Percentiles rank a stretch among this genome's conserved stretches.
Evolutionary conservation across 257 asterid genomes (phyloP).

Genomic region (Leonotis leonurus): DNA sequence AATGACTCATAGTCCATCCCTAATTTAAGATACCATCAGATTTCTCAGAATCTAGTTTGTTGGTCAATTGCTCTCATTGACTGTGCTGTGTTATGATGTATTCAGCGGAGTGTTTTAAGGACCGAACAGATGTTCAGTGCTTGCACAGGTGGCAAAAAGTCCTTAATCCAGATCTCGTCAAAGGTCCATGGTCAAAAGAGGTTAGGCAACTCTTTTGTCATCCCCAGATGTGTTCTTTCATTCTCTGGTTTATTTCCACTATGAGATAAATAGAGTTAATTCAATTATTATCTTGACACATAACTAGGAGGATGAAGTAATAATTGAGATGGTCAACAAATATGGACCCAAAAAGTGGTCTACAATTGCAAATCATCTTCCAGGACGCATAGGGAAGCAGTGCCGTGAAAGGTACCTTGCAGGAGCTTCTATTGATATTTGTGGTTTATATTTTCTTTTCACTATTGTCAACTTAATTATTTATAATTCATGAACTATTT

Average conservation of each 20-base stretch:
- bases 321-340: slow-evolving; percentile 65
- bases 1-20: neutral
- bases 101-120: slow-evolving; percentile 92
- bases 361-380: slow-evolving; percentile 87
- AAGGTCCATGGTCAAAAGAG: slow-evolving; percentile 99
- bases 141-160: slow-evolving; percentile 99
- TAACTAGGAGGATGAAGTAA: slow-evolving; percentile 83
- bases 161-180: slow-evolving; percentile 96
- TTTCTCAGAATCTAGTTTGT: neutral
- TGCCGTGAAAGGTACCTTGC: slow-evolving; percentile 82
- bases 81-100: slow-evolving; percentile 11
- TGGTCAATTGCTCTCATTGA: neutral
- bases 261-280: slow-evolving; percentile 5
- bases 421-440: slow-evolving; percentile 9
- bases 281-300: slow-evolving; percentile 5
- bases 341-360: slow-evolving; percentile 99
- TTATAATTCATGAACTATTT: neutral
- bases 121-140: slow-evolving; percentile 96
- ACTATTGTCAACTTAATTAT: neutral
- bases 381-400: slow-evolving; percentile 98
- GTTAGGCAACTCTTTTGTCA: slow-evolving; percentile 34
- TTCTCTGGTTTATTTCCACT: neutral
- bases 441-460: neutral
- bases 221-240: slow-evolving; percentile 4
- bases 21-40: neutral